Conservation (phyloP, 768 basidiomycete genomes). For the Epithele typhae region DNA sequence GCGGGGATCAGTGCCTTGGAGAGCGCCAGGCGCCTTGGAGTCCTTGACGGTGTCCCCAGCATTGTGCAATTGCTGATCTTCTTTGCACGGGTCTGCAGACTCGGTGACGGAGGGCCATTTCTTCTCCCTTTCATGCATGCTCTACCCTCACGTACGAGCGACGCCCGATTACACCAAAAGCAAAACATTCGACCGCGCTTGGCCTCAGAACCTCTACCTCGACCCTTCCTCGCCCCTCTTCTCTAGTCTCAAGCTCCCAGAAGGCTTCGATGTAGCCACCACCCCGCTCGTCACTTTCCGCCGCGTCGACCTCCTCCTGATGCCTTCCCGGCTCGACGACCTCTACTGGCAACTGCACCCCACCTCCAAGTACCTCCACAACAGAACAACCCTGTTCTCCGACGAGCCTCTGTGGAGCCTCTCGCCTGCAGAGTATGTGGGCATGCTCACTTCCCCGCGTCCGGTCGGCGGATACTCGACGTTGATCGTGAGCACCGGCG, state of each 20-base stretch:
- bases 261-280: constrained; percentile 45
- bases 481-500: constrained; percentile 58
- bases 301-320: constrained; percentile 56
- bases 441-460: constrained; percentile 39
- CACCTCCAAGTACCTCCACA: constrained; percentile 5
- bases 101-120: constrained; percentile 72
- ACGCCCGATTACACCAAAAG: constrained; percentile 56
- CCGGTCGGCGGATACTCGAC: constrained; percentile 55
- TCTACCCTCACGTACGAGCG: constrained; percentile 64
- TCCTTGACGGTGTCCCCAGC: too few relatives aligned
- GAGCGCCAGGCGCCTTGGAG: too few relatives aligned
- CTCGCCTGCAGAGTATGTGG: constrained; percentile 48
- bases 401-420: constrained; percentile 52
- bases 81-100: constrained; percentile 32
- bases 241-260: constrained; percentile 39
- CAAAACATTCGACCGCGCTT: constrained; percentile 55
- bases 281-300: constrained; percentile 67
- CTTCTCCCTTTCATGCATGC: constrained; percentile 64
- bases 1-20: too few relatives aligned
- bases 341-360: constrained; percentile 25
- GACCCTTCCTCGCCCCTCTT: constrained; percentile 50
- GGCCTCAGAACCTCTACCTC: constrained; percentile 63
- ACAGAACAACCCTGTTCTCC: constrained; percentile 40
- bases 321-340: constrained; percentile 40
- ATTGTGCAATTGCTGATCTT: too few relatives aligned